phyloP scores from a whole-genome alignment of 2,329 filamentous ascomycete genomes.

The Phialocephala sp. region DNA sequence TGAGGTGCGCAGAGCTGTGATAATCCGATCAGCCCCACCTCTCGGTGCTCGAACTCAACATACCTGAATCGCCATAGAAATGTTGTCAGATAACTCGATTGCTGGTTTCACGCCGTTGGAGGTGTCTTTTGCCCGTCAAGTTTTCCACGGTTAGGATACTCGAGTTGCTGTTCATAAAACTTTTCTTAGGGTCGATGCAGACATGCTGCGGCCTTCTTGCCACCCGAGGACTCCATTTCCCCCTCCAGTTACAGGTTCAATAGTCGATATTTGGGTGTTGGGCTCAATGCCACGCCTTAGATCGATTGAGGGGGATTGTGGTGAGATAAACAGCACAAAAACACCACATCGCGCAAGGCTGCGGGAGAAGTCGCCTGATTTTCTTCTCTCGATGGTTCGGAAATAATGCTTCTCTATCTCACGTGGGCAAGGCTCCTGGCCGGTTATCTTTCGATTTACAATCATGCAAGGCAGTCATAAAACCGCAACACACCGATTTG shows the following conservation, averaged over 20 bases:
- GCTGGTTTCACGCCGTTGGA: background rate
- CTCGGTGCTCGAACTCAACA: background rate
- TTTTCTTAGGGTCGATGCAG: background rate
- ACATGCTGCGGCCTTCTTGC: background rate
- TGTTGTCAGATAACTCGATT: background rate
- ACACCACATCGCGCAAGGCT: background rate
- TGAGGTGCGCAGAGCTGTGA: background rate
- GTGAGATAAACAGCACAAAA: background rate
- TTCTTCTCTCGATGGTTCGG: background rate
- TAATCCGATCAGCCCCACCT: background rate
- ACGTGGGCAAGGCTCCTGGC: background rate
- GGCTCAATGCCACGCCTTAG: background rate
- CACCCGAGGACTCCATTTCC: background rate
- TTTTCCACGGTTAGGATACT: background rate
- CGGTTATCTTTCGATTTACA: background rate
- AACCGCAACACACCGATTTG: background rate
- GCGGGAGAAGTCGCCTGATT: background rate
- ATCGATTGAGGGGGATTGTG: background rate
- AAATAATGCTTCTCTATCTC: background rate
- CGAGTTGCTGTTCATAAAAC: background rate
- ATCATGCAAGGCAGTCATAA: background rate
- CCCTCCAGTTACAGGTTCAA: background rate
- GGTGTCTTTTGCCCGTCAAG: background rate
- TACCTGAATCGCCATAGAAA: background rate
- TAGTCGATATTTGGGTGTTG: background rate